Evolutionary conservation across 805 yeast species (phyloP).

Genomic region (Zygoascus bituminiphila): DNA sequence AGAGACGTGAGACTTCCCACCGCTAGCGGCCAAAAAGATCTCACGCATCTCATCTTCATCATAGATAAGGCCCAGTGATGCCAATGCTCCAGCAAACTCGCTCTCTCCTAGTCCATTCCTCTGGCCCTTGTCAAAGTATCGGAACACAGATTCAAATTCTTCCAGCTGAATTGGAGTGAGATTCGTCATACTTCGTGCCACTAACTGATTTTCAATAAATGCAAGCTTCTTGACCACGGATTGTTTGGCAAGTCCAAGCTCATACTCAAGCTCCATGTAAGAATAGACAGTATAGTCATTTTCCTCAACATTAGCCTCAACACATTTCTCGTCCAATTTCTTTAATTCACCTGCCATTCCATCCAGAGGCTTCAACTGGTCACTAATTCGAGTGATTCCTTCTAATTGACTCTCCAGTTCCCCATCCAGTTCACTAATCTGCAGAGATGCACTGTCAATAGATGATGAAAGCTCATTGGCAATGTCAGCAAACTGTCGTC

Average conservation of each 20-base stretch:
- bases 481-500: constrained; percentile 27
- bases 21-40: constrained; percentile 29
- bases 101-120: constrained; percentile 32
- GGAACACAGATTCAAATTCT: constrained; percentile 38
- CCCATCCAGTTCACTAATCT: constrained; percentile 27
- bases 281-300: constrained; percentile 31
- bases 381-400: constrained; percentile 29
- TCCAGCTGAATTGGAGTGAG: constrained; percentile 33
- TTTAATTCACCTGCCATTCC: constrained; percentile 24
- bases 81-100: constrained; percentile 39
- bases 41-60: constrained; percentile 31
- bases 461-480: constrained; percentile 28
- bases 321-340: constrained; percentile 22
- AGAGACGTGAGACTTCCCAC: constrained; percentile 21
- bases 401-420: constrained; percentile 33
- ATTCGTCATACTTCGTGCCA: constrained; percentile 29
- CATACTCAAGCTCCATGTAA: constrained; percentile 33
- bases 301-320: constrained; percentile 32
- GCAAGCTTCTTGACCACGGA: constrained; percentile 34
- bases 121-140: constrained; percentile 33
- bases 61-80: constrained; percentile 34
- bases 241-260: constrained; percentile 31
- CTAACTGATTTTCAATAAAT: constrained; percentile 36
- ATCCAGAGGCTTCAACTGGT: constrained; percentile 29
- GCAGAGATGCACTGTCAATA: constrained; percentile 23